Evolutionary conservation across 2,329 filamentous ascomycete species (phyloP), one percentile per base, ranked within the genome.

Genomic region (Sclerotinia minor): DNA sequence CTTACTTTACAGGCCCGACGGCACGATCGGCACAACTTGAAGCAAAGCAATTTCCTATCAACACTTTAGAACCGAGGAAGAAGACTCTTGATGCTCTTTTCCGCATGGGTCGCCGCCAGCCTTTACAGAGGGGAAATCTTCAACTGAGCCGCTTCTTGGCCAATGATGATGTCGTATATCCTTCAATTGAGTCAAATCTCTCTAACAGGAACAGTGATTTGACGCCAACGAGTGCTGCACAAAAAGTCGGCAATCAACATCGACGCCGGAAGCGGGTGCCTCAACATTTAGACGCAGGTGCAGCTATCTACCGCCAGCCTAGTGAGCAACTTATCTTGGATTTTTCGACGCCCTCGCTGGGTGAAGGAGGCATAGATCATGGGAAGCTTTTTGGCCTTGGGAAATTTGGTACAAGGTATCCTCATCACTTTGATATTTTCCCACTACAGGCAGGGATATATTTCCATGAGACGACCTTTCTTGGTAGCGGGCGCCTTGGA

Each of bases 401-500:
- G 0, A 84, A 85, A 0, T 88, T 86, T 74, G 87, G 87, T 1
- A 86, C 84, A 1, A 80, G 82, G 32, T 89, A 89, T 74, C 84
- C 86, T 0, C 81, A 84, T 45, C 83, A 89, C 73, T 90, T 90
- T 70, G 86, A 89, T 57, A 76, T 86, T 5, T 87, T 88, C 65
- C 86, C 87, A 24, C 77, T 89, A 41, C 82, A 84, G 50, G 73
- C 76, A 8, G 83, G 83, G 3, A 81, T 84, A 0, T 89, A 83
- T 75, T 89, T 89, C 65, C 86, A 89, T 66, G 81, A 83, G 69
- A 83, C 80, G 64, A 89, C 86, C 0, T 75, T 89, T 38, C 77
- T 89, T 55, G 87, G 87, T 9, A 82, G 80, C 71, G 86, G 86
- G 1, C 76, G 79, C 1, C 73, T 89, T 7, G 75, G 79, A 24